Base-by-base conservation (phyloP, 1,284 basidiomycete species). In the Ceratobasidium sp. region DNA sequence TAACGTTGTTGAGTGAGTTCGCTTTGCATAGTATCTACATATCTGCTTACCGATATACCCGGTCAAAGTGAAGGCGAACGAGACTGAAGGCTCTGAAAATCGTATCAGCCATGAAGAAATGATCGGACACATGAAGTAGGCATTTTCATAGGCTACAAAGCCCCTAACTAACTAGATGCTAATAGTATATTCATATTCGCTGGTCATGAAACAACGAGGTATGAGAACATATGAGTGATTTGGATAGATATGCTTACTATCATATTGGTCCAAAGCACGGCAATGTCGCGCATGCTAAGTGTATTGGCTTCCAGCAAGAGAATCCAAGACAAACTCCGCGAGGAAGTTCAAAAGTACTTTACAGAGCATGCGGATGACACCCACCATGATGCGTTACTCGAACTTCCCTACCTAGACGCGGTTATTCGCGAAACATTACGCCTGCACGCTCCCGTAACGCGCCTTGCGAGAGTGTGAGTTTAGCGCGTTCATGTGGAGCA, bases 401-500 rank as follows among this genome's bases (percentile, higher is more conserved):
- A 74, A 0, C 77, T 85, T 3, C 83, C 83, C 1, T 82, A 80
- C 76, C 78, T 86, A 0, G 84, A 86, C 73, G 83, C 84, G 1
- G 81, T 85, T 1, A 77, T 84, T 6, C 83, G 83, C 62, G 85
- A 86, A 75, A 85, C 84, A 3, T 76, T 86, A 61, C 77, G 84
- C 65, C 71, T 85, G 82, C 85, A 87, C 78, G 81, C 88, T 9
- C 90, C 91, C 0, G 88, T 91, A 4, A 85, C 88, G 3, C 83
- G 81, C 59, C 91, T 90, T 8, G 87, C 90, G 81, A 85, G 91
- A 18, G 84, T 87, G 64, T 67, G 43, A 39, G 32, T 53, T 43
- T 41, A 14, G 18, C 23, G 9, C 26, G 45, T 5, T 16, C 14
- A 23, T 18, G 8, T 18, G 6, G 4, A 18, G 43, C 12, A 28